Conservation (phyloP, 768 basidiomycete species). For the Trametes villosa region DNA sequence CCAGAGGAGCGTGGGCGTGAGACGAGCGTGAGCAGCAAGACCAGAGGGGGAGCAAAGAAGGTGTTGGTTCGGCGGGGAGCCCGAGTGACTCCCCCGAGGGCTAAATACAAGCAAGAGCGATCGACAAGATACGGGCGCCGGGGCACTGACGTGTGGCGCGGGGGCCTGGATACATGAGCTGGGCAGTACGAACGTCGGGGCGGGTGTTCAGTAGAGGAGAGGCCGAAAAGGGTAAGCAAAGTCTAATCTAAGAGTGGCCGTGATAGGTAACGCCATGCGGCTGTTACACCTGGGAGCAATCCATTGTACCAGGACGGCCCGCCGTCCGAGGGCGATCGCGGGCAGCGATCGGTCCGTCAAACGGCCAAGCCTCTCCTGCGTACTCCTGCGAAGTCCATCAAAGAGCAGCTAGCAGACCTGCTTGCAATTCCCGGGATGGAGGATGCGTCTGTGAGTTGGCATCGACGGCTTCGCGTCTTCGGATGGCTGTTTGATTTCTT, state of each 20-base stretch:
- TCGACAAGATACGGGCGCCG: not conserved
- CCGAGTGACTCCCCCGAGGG: not conserved
- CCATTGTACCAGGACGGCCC: not conserved
- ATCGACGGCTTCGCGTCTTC: not conserved
- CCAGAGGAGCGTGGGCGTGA: too few species aligned
- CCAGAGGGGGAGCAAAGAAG: not conserved
- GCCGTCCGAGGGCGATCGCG: not conserved
- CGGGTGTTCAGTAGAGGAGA: not conserved
- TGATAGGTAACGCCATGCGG: not conserved
- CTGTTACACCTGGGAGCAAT: too few species aligned
- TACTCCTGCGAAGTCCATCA: not conserved
- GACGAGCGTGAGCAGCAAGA: too few species aligned
- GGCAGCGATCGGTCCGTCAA: not conserved
- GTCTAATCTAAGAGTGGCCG: not conserved
- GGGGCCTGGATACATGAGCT: not conserved
- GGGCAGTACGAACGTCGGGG: not conserved
- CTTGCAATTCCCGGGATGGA: not conserved
- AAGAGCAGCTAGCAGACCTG: not conserved
- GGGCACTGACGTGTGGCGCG: not conserved
- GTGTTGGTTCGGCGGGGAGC: constrained; percentile 1
- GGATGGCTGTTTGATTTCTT: not conserved
- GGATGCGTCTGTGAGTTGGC: not conserved
- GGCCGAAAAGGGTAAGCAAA: too few species aligned
- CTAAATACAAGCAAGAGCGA: not conserved
- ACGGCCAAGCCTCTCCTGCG: not conserved